These are phyloP conservation scores for Jaenimonas drosophilae DNA, from an alignment of 208 protist species.

Conservation along the genomic window DNA sequence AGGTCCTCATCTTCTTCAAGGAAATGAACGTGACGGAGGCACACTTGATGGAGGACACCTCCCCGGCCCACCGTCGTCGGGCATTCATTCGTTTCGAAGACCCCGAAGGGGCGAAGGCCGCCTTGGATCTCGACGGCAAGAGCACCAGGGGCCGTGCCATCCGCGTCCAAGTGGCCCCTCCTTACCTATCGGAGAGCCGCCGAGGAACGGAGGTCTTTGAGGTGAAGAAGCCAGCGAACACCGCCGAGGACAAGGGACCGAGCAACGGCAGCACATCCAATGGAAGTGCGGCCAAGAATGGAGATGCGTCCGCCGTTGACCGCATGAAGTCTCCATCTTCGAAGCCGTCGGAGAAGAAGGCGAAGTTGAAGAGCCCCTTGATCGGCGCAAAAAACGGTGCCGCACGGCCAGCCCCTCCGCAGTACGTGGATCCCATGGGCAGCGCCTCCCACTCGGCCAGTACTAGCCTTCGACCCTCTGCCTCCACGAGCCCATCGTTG, in stretches of 20 bases:
- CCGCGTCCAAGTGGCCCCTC: constrained; percentile 74
- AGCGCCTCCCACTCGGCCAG: neutral
- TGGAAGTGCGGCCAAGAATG: neutral
- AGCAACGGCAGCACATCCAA: constrained; percentile 1
- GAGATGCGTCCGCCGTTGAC: neutral
- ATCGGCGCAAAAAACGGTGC: constrained; percentile 3
- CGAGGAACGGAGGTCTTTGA: constrained; percentile 30
- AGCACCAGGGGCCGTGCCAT: constrained; percentile 72
- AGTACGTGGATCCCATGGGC: neutral
- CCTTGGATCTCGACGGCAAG: constrained; percentile 69
- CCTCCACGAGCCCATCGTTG: constrained; percentile 8
- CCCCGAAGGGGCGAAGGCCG: constrained; percentile 26
- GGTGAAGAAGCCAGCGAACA: neutral
- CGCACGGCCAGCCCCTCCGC: too few relatives aligned
- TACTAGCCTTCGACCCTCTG: neutral
- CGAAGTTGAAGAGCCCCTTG: too few relatives aligned
- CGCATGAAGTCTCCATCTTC: neutral
- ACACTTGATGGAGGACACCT: constrained; percentile 48
- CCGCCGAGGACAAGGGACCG: neutral
- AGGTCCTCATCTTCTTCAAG: constrained; percentile 48
- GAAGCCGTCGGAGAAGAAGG: too few relatives aligned
- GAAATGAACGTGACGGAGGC: constrained; percentile 25
- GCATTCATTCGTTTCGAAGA: constrained; percentile 65
- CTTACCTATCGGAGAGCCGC: constrained; percentile 50
- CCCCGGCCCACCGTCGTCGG: constrained; percentile 44